phyloP scores from a whole-genome alignment of 2,329 filamentous ascomycete species.

The Rhinocladiella similis region DNA sequence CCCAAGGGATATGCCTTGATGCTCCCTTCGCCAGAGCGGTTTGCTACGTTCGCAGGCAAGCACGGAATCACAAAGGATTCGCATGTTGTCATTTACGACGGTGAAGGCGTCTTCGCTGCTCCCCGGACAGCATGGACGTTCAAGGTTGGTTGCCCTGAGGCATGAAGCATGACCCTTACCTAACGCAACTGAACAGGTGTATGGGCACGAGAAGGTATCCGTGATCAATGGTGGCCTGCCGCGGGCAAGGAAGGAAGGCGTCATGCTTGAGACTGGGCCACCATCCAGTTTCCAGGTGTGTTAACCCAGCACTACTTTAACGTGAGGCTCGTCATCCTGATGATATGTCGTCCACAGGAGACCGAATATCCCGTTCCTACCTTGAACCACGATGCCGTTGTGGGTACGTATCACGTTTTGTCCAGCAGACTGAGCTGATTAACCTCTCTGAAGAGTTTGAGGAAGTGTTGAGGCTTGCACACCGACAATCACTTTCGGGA shows the following conservation, averaged over 20 bases:
- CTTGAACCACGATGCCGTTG: conserved; percentile 5
- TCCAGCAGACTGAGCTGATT: background rate
- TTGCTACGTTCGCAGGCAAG: conserved; percentile 8
- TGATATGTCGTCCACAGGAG: too few relatives aligned
- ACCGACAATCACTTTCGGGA: conserved; percentile 3
- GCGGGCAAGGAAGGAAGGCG: conserved; percentile 7
- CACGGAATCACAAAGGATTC: conserved; percentile 6
- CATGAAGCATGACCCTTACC: background rate
- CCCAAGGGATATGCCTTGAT: conserved; percentile 9
- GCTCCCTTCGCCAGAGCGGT: conserved; percentile 12
- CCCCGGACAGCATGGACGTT: conserved; percentile 13
- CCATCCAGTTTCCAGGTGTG: too few relatives aligned
- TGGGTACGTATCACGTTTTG: conserved; percentile 2
- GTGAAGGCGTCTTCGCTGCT: conserved; percentile 9
- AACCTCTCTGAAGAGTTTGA: conserved; percentile 7
- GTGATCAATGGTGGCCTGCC: conserved; percentile 12
- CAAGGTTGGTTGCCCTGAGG: conserved; percentile 5
- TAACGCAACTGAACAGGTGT: background rate
- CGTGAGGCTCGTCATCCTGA: too few relatives aligned
- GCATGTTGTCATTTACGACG: conserved; percentile 12
- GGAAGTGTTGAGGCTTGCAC: conserved; percentile 6
- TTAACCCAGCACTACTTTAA: conserved; percentile 4
- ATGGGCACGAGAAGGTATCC: conserved; percentile 11
- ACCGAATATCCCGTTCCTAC: conserved; percentile 8
- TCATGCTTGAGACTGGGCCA: conserved; percentile 13